Conservation (phyloP, 768 basidiomycete genomes). For the Cubamyces lactineus region DNA sequence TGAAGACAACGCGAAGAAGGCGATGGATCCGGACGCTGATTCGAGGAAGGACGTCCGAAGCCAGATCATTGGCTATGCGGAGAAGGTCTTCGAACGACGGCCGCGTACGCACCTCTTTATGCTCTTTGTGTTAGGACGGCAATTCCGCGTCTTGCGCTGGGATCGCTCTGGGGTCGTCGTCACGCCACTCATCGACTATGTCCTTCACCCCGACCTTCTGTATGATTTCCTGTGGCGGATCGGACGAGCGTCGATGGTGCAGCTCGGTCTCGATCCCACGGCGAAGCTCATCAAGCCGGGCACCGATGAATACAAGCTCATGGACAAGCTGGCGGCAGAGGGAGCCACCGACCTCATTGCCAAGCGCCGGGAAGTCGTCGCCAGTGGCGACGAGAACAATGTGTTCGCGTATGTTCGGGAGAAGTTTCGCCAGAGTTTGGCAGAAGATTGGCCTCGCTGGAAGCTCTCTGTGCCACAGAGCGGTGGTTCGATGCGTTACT, state of each 20-base stretch:
- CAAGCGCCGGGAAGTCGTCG: too few species aligned
- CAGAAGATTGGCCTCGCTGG: too few species aligned
- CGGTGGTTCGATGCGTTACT: too few species aligned
- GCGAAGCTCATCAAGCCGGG: neutral
- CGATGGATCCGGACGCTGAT: neutral
- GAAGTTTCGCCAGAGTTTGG: too few species aligned
- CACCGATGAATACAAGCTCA: neutral
- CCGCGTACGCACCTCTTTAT: neutral
- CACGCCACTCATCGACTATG: neutral
- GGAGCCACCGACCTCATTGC: too few species aligned
- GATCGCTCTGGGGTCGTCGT: slow-evolving; percentile 3
- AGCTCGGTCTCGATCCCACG: neutral
- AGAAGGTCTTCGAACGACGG: neutral
- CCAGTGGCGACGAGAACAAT: too few species aligned
- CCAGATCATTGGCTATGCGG: neutral
- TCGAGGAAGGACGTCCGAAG: neutral
- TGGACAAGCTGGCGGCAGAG: too few species aligned
- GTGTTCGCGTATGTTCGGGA: too few species aligned
- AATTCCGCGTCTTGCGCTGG: neutral
- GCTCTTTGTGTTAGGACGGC: neutral
- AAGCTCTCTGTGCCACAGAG: too few species aligned
- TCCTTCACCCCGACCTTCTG: neutral
- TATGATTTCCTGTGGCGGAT: too few species aligned
- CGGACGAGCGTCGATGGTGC: neutral
- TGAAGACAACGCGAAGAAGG: neutral